Evolutionary conservation across 1,139 yeast species (phyloP).

Genomic region (Insectozyma bohioensis): DNA sequence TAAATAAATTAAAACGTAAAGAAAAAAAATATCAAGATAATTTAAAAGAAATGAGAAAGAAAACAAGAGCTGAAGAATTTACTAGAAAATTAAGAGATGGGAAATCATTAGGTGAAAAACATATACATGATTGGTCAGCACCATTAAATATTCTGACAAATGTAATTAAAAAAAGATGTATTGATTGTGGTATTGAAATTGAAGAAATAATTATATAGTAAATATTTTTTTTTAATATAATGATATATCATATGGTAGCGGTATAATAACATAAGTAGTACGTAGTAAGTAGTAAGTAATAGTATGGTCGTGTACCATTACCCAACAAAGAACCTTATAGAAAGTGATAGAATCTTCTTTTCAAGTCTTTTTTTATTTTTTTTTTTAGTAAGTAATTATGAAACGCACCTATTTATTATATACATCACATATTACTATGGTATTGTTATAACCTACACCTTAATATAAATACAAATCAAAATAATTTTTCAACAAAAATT

Average conservation of each 20-base stretch:
- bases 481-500: constrained; percentile 1
- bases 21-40: constrained; percentile 78
- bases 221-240: not conserved
- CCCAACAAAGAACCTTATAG: too few species aligned
- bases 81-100: constrained; percentile 69
- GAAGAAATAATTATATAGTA: constrained; percentile 51
- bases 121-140: constrained; percentile 78
- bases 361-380: not conserved
- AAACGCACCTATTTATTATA: too few species aligned
- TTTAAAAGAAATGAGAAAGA: constrained; percentile 81
- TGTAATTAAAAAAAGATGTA: constrained; percentile 62
- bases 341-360: constrained; percentile 8
- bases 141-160: constrained; percentile 39
- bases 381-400: not conserved
- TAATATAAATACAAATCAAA: not conserved
- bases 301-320: constrained; percentile 1
- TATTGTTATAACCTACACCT: too few species aligned
- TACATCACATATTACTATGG: too few species aligned
- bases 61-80: constrained; percentile 89
- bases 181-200: constrained; percentile 80
- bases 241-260: not conserved
- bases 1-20: constrained; percentile 64
- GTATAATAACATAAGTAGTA: too few species aligned
- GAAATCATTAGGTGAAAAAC: constrained; percentile 49
- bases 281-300: too few species aligned